phyloP scores from a whole-genome alignment of 345 rosid species.

The Kernera saxatilis region DNA sequence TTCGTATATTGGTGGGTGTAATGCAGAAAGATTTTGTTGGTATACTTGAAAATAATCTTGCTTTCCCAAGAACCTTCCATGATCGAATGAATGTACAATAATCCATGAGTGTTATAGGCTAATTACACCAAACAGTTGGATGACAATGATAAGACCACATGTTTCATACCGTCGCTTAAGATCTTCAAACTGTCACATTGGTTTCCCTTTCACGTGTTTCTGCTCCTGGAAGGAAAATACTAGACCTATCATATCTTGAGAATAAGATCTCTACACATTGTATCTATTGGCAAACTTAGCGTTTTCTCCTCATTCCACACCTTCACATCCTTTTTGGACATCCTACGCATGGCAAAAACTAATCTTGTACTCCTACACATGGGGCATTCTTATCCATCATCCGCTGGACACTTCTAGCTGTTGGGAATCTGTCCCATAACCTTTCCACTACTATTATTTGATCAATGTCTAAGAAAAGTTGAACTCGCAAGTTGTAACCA shows the following conservation, averaged over 20 bases:
- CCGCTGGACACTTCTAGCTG: constrained; percentile 55
- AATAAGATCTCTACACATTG: neutral
- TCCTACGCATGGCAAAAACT: constrained; percentile 70
- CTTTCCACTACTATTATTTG: constrained; percentile 5
- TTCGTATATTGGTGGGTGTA: constrained; percentile 24
- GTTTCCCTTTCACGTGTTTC: constrained; percentile 6
- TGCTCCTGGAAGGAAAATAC: neutral
- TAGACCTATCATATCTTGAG: neutral
- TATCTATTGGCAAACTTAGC: constrained; percentile 18
- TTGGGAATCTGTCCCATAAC: constrained; percentile 46
- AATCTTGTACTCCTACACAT: constrained; percentile 42
- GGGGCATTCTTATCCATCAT: constrained; percentile 65
- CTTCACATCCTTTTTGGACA: constrained; percentile 60
- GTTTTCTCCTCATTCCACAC: constrained; percentile 61
- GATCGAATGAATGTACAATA: constrained; percentile 26
- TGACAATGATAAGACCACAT: constrained; percentile 6
- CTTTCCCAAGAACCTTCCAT: constrained; percentile 9
- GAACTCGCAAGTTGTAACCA: constrained; percentile 13
- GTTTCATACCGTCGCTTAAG: constrained; percentile 8
- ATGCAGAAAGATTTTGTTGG: constrained; percentile 33
- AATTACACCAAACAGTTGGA: constrained; percentile 5
- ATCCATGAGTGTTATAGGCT: constrained; percentile 16
- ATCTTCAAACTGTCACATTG: neutral
- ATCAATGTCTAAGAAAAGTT: neutral
- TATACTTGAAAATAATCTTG: constrained; percentile 33